Percentiles rank a stretch among this genome's conserved stretches.
phyloP scores from a whole-genome alignment of 768 basidiomycete genomes.

The Lyophyllum shimeji region DNA sequence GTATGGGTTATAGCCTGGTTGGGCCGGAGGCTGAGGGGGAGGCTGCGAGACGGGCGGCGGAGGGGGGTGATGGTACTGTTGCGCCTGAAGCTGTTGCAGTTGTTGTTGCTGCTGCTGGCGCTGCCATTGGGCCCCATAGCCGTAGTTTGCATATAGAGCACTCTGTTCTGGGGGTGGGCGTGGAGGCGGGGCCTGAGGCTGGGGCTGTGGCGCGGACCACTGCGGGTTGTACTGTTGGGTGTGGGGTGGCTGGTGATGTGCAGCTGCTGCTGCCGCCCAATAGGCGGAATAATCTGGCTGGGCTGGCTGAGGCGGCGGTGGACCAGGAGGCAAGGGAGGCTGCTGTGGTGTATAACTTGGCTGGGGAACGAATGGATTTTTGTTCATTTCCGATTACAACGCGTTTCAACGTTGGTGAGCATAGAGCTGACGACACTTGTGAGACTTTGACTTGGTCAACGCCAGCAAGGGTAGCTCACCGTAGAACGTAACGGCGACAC shows the following conservation, averaged over 20 bases:
- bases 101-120: slow-evolving; percentile 56
- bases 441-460: not conserved
- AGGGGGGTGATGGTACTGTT: slow-evolving; percentile 51
- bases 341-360: slow-evolving; percentile 69
- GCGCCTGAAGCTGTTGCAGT: slow-evolving; percentile 49
- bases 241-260: slow-evolving; percentile 45
- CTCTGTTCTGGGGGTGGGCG: slow-evolving; percentile 77
- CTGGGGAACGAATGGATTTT: slow-evolving; percentile 78
- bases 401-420: slow-evolving; percentile 15
- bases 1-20: slow-evolving; percentile 73
- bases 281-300: slow-evolving; percentile 78
- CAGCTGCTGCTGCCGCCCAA: slow-evolving; percentile 63
- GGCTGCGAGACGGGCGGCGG: slow-evolving; percentile 54
- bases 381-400: slow-evolving; percentile 59
- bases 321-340: slow-evolving; percentile 79
- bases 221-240: slow-evolving; percentile 65
- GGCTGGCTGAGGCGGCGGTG: slow-evolving; percentile 64
- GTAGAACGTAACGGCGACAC: slow-evolving; percentile 1
- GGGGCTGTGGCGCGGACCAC: slow-evolving; percentile 61
- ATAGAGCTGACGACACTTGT: slow-evolving; percentile 13
- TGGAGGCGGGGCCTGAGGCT: slow-evolving; percentile 31
- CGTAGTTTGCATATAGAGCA: slow-evolving; percentile 88
- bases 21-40: slow-evolving; percentile 53
- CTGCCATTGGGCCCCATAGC: slow-evolving; percentile 81
- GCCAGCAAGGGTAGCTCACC: slow-evolving; percentile 10